Base-by-base conservation (phyloP, 1,139 yeast species). In the Eremothecium sinecaudum region DNA sequence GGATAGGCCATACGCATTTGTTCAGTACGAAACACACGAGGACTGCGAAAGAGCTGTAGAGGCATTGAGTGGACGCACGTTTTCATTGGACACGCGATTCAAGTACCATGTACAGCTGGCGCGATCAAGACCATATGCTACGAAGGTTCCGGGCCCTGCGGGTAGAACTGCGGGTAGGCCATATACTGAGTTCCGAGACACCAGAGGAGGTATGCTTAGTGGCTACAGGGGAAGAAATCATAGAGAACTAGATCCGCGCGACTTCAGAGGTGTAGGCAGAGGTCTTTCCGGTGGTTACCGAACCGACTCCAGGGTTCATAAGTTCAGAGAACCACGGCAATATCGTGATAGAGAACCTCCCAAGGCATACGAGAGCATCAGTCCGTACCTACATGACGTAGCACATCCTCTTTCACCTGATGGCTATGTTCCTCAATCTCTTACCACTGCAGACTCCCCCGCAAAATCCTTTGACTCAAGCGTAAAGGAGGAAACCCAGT, bases 1-100 rank as follows among this genome's bases (percentile, higher is more conserved):
- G 41, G 76, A 79, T 31, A 67, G 73, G 46, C 76, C 77, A 45
- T 78, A 68, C 48, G 86, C 84, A n/a, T 79, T 78, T 58, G 83
- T 79, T 21, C 83, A 78, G 51, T 79, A 68, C 51, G 71, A 72
- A 48, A 70, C 66, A 38, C 55, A 63, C 13, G 72, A 72, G 42
- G 79, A 75, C 49, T 77, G 82, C 45, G 78, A 74, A 47, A 67
- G 67, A 34, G 82, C 83, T 10, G 54, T 76, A 31, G 69, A 67
- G 34, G 63, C 59, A 38, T 57, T 74, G 47, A 69, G 72, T 43
- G 69, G 69, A 16, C 67, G 68, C 28, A 56, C 61, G 43, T 37
- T 63, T 58, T 46, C 70, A 55, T 31, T 70, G 48, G 60, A 59
- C 65, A 39, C 53, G 44, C 45, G 55, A 46, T 41, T 59, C 41